phyloP scores from a whole-genome alignment of 2,329 filamentous ascomycete species.

The Coleophoma eucalyptorum region DNA sequence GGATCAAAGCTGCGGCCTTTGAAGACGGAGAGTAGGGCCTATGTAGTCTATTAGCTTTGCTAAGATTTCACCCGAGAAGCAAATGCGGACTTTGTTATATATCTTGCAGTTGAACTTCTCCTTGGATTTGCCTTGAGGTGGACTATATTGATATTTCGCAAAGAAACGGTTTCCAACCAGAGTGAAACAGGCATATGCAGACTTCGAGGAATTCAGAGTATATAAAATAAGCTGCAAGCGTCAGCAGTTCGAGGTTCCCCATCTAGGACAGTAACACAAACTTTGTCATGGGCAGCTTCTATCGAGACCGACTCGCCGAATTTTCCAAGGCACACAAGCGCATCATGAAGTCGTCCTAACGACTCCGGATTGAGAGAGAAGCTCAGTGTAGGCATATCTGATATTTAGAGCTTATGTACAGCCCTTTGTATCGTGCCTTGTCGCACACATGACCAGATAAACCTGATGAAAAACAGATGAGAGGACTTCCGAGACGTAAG shows the following conservation, averaged over 20 bases:
- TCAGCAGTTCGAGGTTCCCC: not conserved
- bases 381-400: slow-evolving; percentile 56
- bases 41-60: not conserved
- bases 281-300: slow-evolving; percentile 39
- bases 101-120: slow-evolving; percentile 71
- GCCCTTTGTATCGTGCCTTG: too few species aligned
- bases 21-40: slow-evolving; percentile 72
- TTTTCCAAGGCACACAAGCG: slow-evolving; percentile 70
- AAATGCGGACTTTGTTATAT: slow-evolving; percentile 57
- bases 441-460: too few species aligned
- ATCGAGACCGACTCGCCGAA: slow-evolving; percentile 78
- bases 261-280: slow-evolving; percentile 2
- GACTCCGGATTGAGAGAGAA: slow-evolving; percentile 74
- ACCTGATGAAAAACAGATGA: too few species aligned
- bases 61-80: not conserved
- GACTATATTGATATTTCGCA: slow-evolving; percentile 65
- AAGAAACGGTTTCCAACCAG: slow-evolving; percentile 69
- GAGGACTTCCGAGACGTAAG: too few species aligned
- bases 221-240: slow-evolving; percentile 62
- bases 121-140: slow-evolving; percentile 21
- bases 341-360: slow-evolving; percentile 66
- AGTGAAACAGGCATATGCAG: slow-evolving; percentile 71
- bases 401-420: not conserved
- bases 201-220: slow-evolving; percentile 75
- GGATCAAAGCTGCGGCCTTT: slow-evolving; percentile 62